Conservation (phyloP, 2,329 filamentous ascomycete genomes). For the Xylariaceae sp. region DNA sequence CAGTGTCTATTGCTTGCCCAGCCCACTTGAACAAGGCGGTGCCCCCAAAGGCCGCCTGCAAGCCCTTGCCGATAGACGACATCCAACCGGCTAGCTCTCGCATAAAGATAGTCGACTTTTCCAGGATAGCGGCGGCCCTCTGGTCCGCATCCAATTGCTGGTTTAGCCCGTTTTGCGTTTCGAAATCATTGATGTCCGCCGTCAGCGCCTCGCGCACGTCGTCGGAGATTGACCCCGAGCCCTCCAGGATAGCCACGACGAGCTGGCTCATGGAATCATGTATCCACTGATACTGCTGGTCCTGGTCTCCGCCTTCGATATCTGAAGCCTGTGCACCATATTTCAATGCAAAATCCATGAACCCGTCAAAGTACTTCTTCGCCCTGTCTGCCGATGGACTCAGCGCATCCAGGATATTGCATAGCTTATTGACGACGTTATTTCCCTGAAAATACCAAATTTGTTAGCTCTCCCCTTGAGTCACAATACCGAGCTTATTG, state of each 20-base stretch:
- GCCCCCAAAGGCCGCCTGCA: neutral
- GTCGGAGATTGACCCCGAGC: neutral
- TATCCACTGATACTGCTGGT: neutral
- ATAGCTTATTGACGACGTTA: constrained; percentile 1
- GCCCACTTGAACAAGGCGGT: neutral
- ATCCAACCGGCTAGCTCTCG: neutral
- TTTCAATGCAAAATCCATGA: neutral
- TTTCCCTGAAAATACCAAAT: neutral
- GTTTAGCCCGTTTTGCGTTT: neutral
- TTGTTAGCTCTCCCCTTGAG: neutral
- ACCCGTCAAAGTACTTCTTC: neutral
- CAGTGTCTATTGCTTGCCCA: neutral
- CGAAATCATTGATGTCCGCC: neutral
- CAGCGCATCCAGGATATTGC: neutral
- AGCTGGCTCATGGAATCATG: neutral
- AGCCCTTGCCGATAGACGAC: neutral
- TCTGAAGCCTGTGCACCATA: neutral
- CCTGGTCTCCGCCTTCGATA: constrained; percentile 1
- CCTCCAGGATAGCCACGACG: neutral
- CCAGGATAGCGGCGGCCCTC: neutral
- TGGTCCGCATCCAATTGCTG: neutral
- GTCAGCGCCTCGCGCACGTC: neutral
- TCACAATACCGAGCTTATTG: neutral
- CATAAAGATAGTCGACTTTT: neutral
- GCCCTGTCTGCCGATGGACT: neutral